phyloP scores from a whole-genome alignment of 805 yeast species.

The Saturnispora silvae region DNA sequence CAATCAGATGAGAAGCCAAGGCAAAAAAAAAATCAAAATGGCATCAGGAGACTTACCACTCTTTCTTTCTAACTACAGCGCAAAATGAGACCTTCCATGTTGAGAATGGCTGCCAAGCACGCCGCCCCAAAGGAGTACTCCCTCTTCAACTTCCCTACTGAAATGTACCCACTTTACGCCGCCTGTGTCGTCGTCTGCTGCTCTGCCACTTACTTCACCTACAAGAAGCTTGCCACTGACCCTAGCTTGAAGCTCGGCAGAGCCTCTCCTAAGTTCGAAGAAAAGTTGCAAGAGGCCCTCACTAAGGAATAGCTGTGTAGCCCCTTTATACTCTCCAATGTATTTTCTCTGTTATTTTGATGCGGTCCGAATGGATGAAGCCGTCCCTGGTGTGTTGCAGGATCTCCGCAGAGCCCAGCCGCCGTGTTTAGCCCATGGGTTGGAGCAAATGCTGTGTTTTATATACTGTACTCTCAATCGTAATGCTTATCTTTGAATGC shows the following conservation, averaged over 20 bases:
- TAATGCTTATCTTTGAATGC: no score
- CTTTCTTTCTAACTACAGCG: no score
- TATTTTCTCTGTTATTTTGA: not conserved
- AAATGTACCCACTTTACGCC: slow-evolving; percentile 46
- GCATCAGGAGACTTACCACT: no score
- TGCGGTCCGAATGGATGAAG: no score
- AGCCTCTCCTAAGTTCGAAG: slow-evolving; percentile 33
- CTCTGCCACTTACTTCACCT: slow-evolving; percentile 40
- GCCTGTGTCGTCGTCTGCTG: slow-evolving; percentile 44
- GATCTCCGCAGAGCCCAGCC: no score
- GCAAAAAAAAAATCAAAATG: no score
- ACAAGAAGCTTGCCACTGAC: slow-evolving; percentile 41
- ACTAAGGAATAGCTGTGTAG: slow-evolving; percentile 13
- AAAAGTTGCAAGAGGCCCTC: slow-evolving; percentile 28
- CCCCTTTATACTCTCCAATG: no score
- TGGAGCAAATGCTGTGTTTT: no score
- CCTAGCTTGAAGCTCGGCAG: slow-evolving; percentile 39
- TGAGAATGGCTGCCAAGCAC: slow-evolving; percentile 3
- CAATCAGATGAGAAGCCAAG: no score
- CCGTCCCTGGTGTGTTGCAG: no score
- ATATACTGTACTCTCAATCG: no score
- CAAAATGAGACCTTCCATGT: slow-evolving; percentile 7
- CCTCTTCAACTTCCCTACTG: slow-evolving; percentile 36
- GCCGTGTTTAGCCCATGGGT: no score
- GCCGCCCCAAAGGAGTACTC: slow-evolving; percentile 7